A percentile compares a stretch with the other conserved stretches of the same genome.
phyloP scores from a whole-genome alignment of 2,329 filamentous ascomycete species.

The Exophiala lecanii-corni region DNA sequence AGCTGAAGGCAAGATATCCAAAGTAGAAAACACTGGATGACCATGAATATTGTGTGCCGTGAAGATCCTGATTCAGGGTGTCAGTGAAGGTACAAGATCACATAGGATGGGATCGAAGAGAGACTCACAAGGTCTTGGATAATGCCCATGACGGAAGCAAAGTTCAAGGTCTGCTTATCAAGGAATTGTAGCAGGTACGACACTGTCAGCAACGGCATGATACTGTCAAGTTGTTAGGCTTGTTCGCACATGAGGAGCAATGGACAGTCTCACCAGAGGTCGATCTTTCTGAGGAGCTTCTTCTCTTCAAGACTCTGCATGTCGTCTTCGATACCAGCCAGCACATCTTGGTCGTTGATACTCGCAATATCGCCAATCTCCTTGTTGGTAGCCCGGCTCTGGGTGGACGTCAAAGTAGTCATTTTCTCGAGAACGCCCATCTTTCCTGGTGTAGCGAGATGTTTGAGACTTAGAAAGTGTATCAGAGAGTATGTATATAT shows the following conservation, averaged over 20 bases:
- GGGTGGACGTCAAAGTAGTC: not conserved
- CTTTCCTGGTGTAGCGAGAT: no score
- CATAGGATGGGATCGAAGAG: not conserved
- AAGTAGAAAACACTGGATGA: slow-evolving; percentile 33
- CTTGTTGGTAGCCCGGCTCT: not conserved
- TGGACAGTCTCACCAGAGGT: slow-evolving; percentile 1
- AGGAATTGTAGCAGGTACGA: slow-evolving; percentile 33
- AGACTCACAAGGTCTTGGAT: slow-evolving; percentile 27
- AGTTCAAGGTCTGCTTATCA: slow-evolving; percentile 35
- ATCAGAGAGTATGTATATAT: no score
- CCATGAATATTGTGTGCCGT: slow-evolving; percentile 30
- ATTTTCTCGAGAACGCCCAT: slow-evolving; percentile 1
- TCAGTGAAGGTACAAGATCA: not conserved
- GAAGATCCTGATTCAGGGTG: slow-evolving; percentile 22
- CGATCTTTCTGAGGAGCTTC: slow-evolving; percentile 3
- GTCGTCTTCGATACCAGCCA: not conserved
- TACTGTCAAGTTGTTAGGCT: not conserved
- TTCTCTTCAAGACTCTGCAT: not conserved
- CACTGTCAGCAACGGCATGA: slow-evolving; percentile 29
- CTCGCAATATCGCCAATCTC: not conserved
- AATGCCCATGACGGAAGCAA: slow-evolving; percentile 34
- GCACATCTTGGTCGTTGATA: not conserved
- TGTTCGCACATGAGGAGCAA: not conserved
- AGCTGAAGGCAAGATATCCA: slow-evolving; percentile 36
- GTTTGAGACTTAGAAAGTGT: no score